These are phyloP conservation scores for Cutaneotrichosporon mucoides DNA, from an alignment of 1,284 basidiomycete species.

Conservation along the genomic window DNA sequence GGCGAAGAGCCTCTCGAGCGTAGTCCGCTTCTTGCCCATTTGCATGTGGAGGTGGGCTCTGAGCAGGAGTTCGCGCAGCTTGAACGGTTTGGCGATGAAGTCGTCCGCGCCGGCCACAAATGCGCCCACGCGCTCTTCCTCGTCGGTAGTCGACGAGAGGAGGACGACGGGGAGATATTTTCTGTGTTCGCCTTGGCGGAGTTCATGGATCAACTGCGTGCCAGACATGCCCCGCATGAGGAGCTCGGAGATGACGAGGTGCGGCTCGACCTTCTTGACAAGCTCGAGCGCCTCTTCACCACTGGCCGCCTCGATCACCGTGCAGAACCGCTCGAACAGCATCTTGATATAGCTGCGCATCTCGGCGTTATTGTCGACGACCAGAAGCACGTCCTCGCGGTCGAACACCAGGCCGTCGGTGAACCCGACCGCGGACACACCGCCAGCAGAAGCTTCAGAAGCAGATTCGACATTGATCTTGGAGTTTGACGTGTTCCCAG, in stretches of 20 bases:
- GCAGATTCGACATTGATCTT: neutral
- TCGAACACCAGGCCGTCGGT: conserved; percentile 32
- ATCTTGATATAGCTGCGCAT: conserved; percentile 41
- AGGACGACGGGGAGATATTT: neutral
- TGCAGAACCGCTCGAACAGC: conserved; percentile 41
- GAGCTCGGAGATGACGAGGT: conserved; percentile 26
- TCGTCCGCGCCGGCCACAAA: conserved; percentile 45
- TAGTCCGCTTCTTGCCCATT: conserved; percentile 27
- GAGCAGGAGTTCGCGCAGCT: conserved; percentile 42
- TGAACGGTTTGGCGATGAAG: conserved; percentile 33
- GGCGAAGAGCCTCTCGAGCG: conserved; percentile 26
- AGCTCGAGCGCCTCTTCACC: conserved; percentile 40
- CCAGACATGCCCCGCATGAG: conserved; percentile 39
- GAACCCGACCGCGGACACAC: conserved; percentile 2
- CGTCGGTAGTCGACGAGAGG: conserved; percentile 7
- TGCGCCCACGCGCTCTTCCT: conserved; percentile 23
- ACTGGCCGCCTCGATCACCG: conserved; percentile 34
- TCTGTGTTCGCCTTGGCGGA: conserved; percentile 16
- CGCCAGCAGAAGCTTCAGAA: neutral
- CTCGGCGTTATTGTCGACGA: conserved; percentile 37
- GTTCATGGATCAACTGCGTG: conserved; percentile 13
- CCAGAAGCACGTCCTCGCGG: conserved; percentile 27
- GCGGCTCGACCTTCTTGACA: conserved; percentile 18
- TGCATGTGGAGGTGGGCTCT: conserved; percentile 37
- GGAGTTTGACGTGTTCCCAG: neutral